Evolutionary conservation across 371 early-diverging fungal species (phyloP).

Genomic region (Apophysomyces ossiformis): DNA sequence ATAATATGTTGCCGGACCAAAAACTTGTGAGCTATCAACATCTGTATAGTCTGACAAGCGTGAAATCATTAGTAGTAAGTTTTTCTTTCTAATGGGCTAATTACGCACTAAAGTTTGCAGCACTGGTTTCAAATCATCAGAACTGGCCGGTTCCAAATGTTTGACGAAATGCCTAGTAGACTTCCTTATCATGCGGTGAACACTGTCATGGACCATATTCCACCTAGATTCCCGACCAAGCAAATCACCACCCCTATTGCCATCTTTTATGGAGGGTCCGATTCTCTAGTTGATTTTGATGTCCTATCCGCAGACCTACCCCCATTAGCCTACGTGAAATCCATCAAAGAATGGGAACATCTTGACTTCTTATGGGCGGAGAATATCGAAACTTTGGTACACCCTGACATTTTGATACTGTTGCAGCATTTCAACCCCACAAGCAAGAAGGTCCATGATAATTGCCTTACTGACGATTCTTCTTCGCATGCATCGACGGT

Average conservation of each 20-base stretch:
- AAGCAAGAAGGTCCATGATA: not conserved
- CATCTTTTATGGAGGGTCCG: constrained; percentile 89
- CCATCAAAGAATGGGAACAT: constrained; percentile 77
- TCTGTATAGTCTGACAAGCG: constrained; percentile 88
- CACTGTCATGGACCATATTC: constrained; percentile 56
- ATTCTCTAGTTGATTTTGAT: constrained; percentile 81
- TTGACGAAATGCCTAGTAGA: constrained; percentile 81
- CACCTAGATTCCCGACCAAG: constrained; percentile 76
- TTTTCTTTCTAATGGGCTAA: not conserved
- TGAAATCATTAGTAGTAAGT: constrained; percentile 85
- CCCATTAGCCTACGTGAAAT: constrained; percentile 62
- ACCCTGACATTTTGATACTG: constrained; percentile 50
- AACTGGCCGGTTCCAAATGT: constrained; percentile 90
- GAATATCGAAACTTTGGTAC: constrained; percentile 51
- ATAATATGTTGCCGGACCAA: constrained; percentile 72
- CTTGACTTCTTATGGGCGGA: constrained; percentile 84
- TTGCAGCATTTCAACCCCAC: constrained; percentile 45
- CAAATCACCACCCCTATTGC: constrained; percentile 87
- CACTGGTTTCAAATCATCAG: constrained; percentile 97
- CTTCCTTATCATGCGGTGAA: constrained; percentile 59
- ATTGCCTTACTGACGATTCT: not conserved
- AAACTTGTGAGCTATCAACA: constrained; percentile 88
- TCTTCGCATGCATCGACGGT: not conserved
- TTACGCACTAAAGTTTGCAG: constrained; percentile 21
- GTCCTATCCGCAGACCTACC: constrained; percentile 59